A percentile compares a stretch with the other conserved stretches of the same genome.
Conservation (phyloP, 805 yeast genomes). For the Lipomyces yamadae region DNA sequence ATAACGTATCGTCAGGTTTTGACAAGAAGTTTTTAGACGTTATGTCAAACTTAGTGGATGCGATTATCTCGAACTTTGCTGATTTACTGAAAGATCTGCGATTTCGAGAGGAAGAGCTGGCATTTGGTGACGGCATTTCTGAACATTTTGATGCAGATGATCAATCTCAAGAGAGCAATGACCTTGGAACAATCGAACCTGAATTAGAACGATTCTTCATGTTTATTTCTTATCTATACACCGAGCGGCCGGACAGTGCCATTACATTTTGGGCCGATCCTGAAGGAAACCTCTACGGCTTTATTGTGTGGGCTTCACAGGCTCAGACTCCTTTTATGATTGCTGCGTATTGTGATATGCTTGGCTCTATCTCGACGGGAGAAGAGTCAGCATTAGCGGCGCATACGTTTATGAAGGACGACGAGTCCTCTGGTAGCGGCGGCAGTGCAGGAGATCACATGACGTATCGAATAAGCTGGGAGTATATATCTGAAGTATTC, state of each 20-base stretch:
- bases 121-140: constrained; percentile 36
- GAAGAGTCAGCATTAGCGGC: constrained; percentile 57
- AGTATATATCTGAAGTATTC: constrained; percentile 58
- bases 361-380: constrained; percentile 75
- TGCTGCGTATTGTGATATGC: constrained; percentile 77
- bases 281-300: constrained; percentile 72
- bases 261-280: constrained; percentile 69
- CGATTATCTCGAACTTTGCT: constrained; percentile 46
- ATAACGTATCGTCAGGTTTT: constrained; percentile 11
- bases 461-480: constrained; percentile 55
- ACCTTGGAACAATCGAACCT: constrained; percentile 47
- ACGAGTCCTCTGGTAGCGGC: constrained; percentile 33
- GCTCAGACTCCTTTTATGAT: constrained; percentile 74
- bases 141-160: constrained; percentile 58
- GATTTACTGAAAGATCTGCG: constrained; percentile 50
- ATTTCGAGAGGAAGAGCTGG: constrained; percentile 47
- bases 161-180: constrained; percentile 17
- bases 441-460: constrained; percentile 37
- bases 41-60: constrained; percentile 41
- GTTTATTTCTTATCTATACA: constrained; percentile 70
- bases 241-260: constrained; percentile 62
- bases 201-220: constrained; percentile 88
- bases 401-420: constrained; percentile 52
- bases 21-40: constrained; percentile 27
- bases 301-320: constrained; percentile 84